phyloP scores from a whole-genome alignment of 2,329 filamentous ascomycete species.

The Beauveria scarabaeidicola region DNA sequence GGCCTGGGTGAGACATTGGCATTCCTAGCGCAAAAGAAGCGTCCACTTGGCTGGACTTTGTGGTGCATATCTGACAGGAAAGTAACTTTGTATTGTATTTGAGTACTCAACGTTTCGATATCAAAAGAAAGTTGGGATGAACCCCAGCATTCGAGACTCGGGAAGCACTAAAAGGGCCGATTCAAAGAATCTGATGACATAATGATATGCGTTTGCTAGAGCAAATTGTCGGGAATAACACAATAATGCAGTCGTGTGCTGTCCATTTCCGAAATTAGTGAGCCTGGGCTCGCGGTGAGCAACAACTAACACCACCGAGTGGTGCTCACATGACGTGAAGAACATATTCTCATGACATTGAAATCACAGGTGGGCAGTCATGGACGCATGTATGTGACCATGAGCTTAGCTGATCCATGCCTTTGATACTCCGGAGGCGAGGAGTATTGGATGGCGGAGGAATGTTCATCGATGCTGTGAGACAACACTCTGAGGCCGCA shows the following conservation, averaged over 20 bases:
- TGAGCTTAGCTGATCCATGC: background rate
- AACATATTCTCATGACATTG: background rate
- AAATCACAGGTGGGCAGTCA: background rate
- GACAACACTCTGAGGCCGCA: background rate
- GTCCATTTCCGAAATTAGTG: background rate
- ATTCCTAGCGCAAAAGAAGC: conserved; percentile 8
- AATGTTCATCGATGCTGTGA: background rate
- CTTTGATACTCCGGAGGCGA: background rate
- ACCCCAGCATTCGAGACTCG: background rate
- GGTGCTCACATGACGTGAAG: background rate
- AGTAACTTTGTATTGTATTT: conserved; percentile 10
- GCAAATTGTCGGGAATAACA: background rate
- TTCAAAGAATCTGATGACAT: no score
- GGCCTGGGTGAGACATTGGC: conserved; percentile 11
- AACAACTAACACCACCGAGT: background rate
- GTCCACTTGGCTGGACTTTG: background rate
- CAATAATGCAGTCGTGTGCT: background rate
- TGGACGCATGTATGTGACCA: background rate
- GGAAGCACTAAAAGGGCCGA: no score
- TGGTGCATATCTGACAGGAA: conserved; percentile 10
- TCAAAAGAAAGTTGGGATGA: background rate
- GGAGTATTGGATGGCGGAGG: background rate
- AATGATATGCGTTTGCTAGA: no score
- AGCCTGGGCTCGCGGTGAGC: background rate
- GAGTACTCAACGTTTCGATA: background rate